phyloP scores from a whole-genome alignment of 116 monocot genomes.

The Dioscorea cayenensis region DNA sequence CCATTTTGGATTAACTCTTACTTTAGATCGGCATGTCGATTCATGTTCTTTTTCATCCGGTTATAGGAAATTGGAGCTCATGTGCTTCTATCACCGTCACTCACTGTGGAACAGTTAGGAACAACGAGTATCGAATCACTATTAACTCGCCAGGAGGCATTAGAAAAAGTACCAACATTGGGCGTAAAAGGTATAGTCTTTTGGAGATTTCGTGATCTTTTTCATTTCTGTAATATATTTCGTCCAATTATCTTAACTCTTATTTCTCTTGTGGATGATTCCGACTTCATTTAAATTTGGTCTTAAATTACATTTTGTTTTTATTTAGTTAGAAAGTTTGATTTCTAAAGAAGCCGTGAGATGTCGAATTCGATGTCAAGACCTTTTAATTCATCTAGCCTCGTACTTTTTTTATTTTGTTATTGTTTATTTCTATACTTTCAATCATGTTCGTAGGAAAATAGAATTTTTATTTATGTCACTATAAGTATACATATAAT shows the following conservation, averaged over 20 bases:
- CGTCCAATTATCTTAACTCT: neutral
- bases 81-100: conserved; percentile 34
- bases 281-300: neutral
- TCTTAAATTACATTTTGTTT: no score
- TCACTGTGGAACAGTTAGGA: conserved; percentile 31
- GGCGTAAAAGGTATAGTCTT: conserved; percentile 58
- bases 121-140: conserved; percentile 40
- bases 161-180: conserved; percentile 75
- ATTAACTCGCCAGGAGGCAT: conserved; percentile 62
- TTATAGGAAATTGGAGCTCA: conserved; percentile 57
- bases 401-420: no score
- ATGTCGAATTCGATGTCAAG: no score
- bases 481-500: no score
- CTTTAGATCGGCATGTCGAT: conserved; percentile 7
- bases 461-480: no score
- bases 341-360: no score
- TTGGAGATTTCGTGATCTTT: no score
- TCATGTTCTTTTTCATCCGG: conserved; percentile 1
- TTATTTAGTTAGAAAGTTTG: no score
- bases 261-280: no score
- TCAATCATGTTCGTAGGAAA: no score
- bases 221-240: neutral
- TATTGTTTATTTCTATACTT: no score
- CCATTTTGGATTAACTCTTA: neutral
- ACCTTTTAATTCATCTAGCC: no score